Evolutionary conservation across 1,284 basidiomycete genomes (phyloP), one percentile per base, ranked within the genome.

Genomic region (Irpex sp.): DNA sequence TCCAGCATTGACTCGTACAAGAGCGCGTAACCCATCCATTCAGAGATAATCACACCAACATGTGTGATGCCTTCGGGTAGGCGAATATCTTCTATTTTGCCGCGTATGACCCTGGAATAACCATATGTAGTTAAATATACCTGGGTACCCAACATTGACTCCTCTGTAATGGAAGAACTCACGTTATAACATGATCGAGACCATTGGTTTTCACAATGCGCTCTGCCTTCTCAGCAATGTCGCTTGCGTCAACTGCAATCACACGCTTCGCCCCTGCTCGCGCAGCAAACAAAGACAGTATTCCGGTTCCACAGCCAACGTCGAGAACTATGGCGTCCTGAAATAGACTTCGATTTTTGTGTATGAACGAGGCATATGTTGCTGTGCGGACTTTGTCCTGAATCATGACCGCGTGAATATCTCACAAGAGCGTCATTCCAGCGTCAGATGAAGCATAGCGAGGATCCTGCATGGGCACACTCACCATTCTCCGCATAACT

Each of bases 1-100:
- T 98, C 96, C 26, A 98, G 84, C 97, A 98, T 98, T 55, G 92
- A 94, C 77, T 99, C 97, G 76, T 98, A 98, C 21, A 97, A 82
- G 26, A 96, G 80, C 40, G 91, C 92, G 72, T 96, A 96, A 3
- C 94, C 94, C 97, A 98, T 98, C 97, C 97, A 99, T 77, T 99
- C 97, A 36, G 93, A 96, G 58, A 98, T 82, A 73, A 99, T 95
- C 59, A 98, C 84, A 74, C 98, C 96, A 40, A 98, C 96, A 58
- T 93, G 83, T 13, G 85, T 81, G 56, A 90, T 80, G 34, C 77
- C 85, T 26, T 88, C 85, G 2, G 93, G 89, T 0, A 93, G 77
- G 6, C 75, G 76, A 63, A 98, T 88, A 49, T 95, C 87, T 76
- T 98, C 96, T 2, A 98, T 84, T 75, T 96, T 97, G 51, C 94